Evolutionary conservation across 2,329 filamentous ascomycete genomes (phyloP).

Genomic region (Fusarium lyarnte): DNA sequence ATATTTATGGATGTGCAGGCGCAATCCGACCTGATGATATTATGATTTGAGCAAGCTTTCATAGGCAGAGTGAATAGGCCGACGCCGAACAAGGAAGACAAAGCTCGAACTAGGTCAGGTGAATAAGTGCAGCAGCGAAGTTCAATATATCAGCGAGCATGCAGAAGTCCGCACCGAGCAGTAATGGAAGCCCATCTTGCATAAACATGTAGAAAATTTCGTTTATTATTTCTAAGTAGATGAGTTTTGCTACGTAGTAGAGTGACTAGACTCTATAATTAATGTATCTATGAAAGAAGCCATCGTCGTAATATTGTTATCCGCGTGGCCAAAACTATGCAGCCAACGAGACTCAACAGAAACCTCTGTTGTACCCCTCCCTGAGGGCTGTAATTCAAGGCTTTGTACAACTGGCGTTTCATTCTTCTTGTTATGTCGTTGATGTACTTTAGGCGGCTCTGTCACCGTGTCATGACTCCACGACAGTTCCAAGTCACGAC

Average conservation of each 20-base stretch:
- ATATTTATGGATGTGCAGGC: too few species aligned
- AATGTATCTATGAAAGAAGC: constrained; percentile 11
- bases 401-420: neutral
- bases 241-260: neutral
- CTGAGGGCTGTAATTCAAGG: constrained; percentile 7
- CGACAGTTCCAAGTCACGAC: neutral
- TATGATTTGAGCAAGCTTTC: neutral
- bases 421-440: neutral
- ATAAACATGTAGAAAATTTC: too few species aligned
- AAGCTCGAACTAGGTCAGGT: too few species aligned
- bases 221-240: neutral
- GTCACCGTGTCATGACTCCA: constrained; percentile 9
- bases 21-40: too few species aligned
- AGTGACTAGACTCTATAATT: constrained; percentile 7
- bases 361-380: constrained; percentile 15
- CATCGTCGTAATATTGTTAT: constrained; percentile 2
- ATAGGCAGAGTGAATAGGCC: too few species aligned
- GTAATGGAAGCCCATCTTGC: too few species aligned
- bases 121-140: too few species aligned
- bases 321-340: neutral
- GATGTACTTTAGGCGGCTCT: neutral
- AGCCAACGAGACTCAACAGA: constrained; percentile 10
- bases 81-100: too few species aligned
- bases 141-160: too few species aligned
- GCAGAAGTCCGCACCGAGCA: too few species aligned